Conservation (phyloP, 345 rosid genomes). For the Acer negundo region DNA sequence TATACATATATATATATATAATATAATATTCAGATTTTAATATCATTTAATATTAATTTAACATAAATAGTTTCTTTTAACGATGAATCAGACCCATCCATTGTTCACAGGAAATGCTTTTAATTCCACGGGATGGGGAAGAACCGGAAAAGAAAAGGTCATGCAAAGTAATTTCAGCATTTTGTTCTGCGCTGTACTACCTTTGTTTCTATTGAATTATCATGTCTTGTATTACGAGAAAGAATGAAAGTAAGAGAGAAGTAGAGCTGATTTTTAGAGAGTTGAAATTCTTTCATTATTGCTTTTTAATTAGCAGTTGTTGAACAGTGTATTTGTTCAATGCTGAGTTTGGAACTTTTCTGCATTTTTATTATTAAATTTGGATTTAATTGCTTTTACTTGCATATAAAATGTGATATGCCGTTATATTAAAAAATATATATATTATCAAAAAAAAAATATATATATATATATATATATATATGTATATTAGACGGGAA, state of each 20-base stretch:
- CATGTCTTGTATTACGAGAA: slow-evolving; percentile 6
- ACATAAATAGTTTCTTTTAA: no score
- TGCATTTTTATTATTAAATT: slow-evolving; percentile 15
- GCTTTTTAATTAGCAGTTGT: slow-evolving; percentile 9
- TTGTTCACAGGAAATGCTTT: slow-evolving; percentile 73
- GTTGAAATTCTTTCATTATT: slow-evolving; percentile 27
- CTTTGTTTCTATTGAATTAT: slow-evolving; percentile 15
- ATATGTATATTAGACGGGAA: no score
- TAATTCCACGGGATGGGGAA: slow-evolving; percentile 33
- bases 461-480: no score
- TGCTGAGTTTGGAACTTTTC: background rate
- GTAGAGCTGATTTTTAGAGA: slow-evolving; percentile 14
- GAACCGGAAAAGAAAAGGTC: slow-evolving; percentile 1
- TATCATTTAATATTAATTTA: no score
- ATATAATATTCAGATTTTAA: no score
- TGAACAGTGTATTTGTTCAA: slow-evolving; percentile 26
- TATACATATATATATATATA: no score
- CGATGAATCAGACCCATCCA: slow-evolving; percentile 64
- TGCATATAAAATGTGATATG: background rate
- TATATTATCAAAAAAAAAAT: no score
- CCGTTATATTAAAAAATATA: background rate
- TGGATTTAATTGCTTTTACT: background rate
- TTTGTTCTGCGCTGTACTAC: slow-evolving; percentile 10
- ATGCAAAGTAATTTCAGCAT: slow-evolving; percentile 16
- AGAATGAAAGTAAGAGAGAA: slow-evolving; percentile 19